Base-by-base conservation (phyloP, 352 stramenopile species). In the Phytophthora fragariaefolia region DNA sequence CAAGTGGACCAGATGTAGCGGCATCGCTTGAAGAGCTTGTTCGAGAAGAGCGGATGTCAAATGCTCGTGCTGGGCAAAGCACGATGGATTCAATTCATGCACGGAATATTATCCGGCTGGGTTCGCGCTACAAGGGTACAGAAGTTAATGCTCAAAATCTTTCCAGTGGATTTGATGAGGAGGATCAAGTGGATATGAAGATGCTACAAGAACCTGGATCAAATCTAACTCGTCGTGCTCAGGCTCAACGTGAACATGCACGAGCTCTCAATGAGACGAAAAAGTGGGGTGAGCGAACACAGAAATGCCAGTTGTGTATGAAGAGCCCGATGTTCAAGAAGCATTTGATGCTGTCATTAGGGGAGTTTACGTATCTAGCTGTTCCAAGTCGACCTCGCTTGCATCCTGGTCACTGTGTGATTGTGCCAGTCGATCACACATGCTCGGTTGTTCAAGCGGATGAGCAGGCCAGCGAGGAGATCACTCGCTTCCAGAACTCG, bases 101-200 rank as follows among this genome's bases (percentile, higher is more conserved):
- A 17, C 76, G 76, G 32, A 94, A 94, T 54, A 92, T 96, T 52
- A 10, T 96, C 30, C 84, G 87, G 0, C 63, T 96, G 0, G 87
- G 87, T 2, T 77, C 84, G 17, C 82, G 79, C 10, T 96, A 92
- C 72, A 82, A 89, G 54, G 83, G 85, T 24, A 89, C 71, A 0
- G 84, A 93, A 68, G 73, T 81, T 27, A 91, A 81, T 23, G 73
- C 75, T 12, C 72, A 71, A 13, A 92, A 86, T 22, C 61, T 91
- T 13, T 82, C 84, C 3, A 96, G 87, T 38, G 85, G 85, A 10
- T 92, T 96, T 61, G 87, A 93, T 38, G 87, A 96, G 49, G 88
- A 95, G 36, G 85, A 93, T 18, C 76, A 90, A 69, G 67, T 95
- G 8, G 80, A 92, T 52, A 89, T 76, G 63, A 85, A 72, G 32